These are phyloP conservation scores for Megacollybia marginata DNA, from an alignment of 768 basidiomycete genomes.

Conservation along the genomic window DNA sequence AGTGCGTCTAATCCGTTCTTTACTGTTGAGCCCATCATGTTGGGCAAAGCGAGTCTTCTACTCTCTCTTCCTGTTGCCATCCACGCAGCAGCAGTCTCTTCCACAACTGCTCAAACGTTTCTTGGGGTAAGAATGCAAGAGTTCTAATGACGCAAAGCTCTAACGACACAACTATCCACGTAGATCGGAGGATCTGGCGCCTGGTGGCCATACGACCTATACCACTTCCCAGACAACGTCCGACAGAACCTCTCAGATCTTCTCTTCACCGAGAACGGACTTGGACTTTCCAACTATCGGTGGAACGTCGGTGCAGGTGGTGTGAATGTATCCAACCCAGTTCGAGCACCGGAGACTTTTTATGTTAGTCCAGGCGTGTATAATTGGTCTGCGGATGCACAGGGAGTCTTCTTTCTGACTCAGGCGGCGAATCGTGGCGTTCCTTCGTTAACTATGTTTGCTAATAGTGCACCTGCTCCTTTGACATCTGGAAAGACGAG, in stretches of 20 bases:
- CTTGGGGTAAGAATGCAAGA: slow-evolving; percentile 16
- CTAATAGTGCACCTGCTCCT: slow-evolving; percentile 32
- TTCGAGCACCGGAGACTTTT: slow-evolving; percentile 28
- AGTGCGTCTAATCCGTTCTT: too few relatives aligned
- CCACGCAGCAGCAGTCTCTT: slow-evolving; percentile 5
- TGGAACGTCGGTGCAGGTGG: slow-evolving; percentile 38
- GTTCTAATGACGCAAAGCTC: slow-evolving; percentile 17
- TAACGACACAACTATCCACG: slow-evolving; percentile 9
- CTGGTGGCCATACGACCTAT: slow-evolving; percentile 40
- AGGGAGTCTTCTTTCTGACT: slow-evolving; percentile 32
- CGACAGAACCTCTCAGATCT: slow-evolving; percentile 32
- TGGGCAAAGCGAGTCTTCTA: background rate
- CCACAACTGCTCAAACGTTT: slow-evolving; percentile 12
- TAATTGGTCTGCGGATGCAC: slow-evolving; percentile 30
- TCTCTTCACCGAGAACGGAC: slow-evolving; percentile 28
- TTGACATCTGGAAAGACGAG: slow-evolving; percentile 27
- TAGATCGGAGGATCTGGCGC: slow-evolving; percentile 37
- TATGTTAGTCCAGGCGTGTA: slow-evolving; percentile 31
- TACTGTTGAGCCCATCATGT: background rate
- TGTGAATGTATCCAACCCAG: slow-evolving; percentile 30
- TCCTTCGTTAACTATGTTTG: slow-evolving; percentile 31
- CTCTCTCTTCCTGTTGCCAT: background rate
- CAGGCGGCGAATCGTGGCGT: slow-evolving; percentile 29
- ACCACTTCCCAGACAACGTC: slow-evolving; percentile 29
- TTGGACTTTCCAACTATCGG: slow-evolving; percentile 34